Percentiles rank a stretch among this genome's conserved stretches.
Evolutionary conservation across 768 basidiomycete species (phyloP).

Genomic region (Russula sp.): DNA sequence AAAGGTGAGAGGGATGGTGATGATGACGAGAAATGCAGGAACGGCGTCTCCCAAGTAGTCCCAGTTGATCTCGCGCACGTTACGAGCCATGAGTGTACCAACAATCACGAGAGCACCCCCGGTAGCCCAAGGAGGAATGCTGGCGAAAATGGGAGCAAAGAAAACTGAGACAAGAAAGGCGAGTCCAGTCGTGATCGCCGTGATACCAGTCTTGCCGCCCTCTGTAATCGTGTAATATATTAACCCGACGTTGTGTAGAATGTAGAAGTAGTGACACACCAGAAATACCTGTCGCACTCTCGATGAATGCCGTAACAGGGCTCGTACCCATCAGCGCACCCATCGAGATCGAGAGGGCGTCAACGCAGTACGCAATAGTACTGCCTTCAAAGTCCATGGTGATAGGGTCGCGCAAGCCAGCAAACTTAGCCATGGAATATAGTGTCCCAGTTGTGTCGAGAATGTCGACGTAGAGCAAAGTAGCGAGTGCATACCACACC

Average conservation of each 20-base stretch:
- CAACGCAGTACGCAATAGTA: conserved; percentile 76
- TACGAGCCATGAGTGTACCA: conserved; percentile 84
- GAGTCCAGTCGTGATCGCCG: conserved; percentile 64
- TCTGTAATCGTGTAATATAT: conserved; percentile 38
- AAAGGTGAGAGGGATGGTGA: conserved; percentile 74
- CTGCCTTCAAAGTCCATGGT: conserved; percentile 85
- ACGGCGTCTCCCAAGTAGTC: conserved; percentile 82
- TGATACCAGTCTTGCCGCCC: conserved; percentile 84
- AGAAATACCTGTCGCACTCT: conserved; percentile 75
- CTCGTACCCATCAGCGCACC: conserved; percentile 75
- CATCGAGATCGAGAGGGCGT: conserved; percentile 76
- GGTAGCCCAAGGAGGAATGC: conserved; percentile 83
- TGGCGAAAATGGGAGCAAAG: conserved; percentile 85
- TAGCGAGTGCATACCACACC: conserved; percentile 84
- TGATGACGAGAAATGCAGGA: conserved; percentile 76
- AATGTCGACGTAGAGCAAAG: conserved; percentile 87
- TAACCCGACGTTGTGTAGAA: not conserved
- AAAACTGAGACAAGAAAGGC: conserved; percentile 82
- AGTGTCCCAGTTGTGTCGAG: conserved; percentile 64
- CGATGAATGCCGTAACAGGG: conserved; percentile 78
- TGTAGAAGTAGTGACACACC: conserved; percentile 34
- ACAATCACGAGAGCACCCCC: conserved; percentile 82
- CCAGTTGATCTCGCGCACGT: conserved; percentile 85
- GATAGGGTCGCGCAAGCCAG: conserved; percentile 77
- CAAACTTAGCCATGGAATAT: conserved; percentile 89